Conservation (phyloP, 129 eudicot species). For the Flaveria linearis region DNA sequence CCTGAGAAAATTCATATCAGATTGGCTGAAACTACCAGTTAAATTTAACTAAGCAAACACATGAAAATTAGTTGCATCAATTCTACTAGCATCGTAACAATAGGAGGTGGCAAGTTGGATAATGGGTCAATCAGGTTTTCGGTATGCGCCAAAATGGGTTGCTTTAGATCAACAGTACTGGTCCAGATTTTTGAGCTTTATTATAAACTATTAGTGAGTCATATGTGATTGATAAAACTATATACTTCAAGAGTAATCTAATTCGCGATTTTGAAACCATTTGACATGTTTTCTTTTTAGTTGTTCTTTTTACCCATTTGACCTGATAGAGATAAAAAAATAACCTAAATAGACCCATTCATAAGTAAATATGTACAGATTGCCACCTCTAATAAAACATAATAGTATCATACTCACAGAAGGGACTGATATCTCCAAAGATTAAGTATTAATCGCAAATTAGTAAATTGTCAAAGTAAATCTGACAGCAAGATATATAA, state of each 20-base stretch:
- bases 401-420: neutral
- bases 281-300: neutral
- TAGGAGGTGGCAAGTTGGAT: neutral
- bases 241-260: neutral
- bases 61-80: neutral
- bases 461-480: slow-evolving; percentile 6
- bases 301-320: neutral
- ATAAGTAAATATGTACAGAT: neutral
- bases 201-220: neutral
- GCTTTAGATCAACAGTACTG: neutral
- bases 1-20: slow-evolving; percentile 44
- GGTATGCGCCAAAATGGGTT: neutral
- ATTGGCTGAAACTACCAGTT: slow-evolving; percentile 6
- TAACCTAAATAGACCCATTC: neutral
- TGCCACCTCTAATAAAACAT: neutral
- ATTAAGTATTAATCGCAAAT: neutral
- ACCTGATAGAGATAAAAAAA: neutral
- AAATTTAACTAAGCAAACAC: neutral
- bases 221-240: neutral
- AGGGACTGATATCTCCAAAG: slow-evolving; percentile 1
- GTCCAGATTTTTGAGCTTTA: neutral
- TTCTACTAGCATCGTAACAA: neutral
- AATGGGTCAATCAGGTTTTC: neutral
- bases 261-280: neutral
- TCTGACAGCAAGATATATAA: slow-evolving; percentile 7